Base-by-base conservation (phyloP, 1,284 basidiomycete species). In the Schizopora paradoxa region DNA sequence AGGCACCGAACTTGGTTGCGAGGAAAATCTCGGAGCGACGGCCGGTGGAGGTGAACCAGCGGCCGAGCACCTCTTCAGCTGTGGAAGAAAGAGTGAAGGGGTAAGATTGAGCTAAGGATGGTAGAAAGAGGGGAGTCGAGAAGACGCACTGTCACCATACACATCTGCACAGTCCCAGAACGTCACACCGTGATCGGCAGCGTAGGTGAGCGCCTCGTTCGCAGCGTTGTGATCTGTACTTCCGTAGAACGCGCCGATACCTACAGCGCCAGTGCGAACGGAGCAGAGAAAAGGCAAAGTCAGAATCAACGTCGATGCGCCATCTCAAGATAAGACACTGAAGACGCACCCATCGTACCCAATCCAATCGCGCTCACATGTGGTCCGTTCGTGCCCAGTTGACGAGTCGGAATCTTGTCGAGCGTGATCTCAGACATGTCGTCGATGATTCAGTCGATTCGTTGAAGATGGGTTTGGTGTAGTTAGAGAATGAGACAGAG, bases 281-380 rank as follows among this genome's bases (percentile, higher is more conserved):
- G n/a, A n/a, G n/a, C n/a, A n/a, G n/a, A n/a, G n/a, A n/a, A n/a
- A n/a, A n/a, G n/a, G n/a, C n/a, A n/a, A n/a, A n/a, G n/a, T n/a
- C n/a, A n/a, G n/a, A n/a, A n/a, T n/a, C n/a, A n/a, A n/a, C n/a
- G n/a, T n/a, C n/a, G n/a, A n/a, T n/a, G n/a, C n/a, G n/a, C n/a
- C n/a, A n/a, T n/a, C n/a, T n/a, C n/a, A n/a, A n/a, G n/a, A n/a
- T n/a, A n/a, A n/a, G n/a, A n/a, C n/a, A n/a, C n/a, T n/a, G n/a
- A n/a, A 40, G 38, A 39, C 40, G 7, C 32, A 46, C 44, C 44
- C 44, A 46, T 46, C 8, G 44, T 46, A 8, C 44, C 44, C 8
- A 46, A 21, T 5, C 44, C 44, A 18, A 46, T 43, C 13, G 44
- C 44, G 19, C 44, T 46, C 18, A 46, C 44, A 10, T 14, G 13